These are phyloP conservation scores for Fusarium domesticum DNA, from an alignment of 2,329 filamentous ascomycete genomes.

Conservation along the genomic window DNA sequence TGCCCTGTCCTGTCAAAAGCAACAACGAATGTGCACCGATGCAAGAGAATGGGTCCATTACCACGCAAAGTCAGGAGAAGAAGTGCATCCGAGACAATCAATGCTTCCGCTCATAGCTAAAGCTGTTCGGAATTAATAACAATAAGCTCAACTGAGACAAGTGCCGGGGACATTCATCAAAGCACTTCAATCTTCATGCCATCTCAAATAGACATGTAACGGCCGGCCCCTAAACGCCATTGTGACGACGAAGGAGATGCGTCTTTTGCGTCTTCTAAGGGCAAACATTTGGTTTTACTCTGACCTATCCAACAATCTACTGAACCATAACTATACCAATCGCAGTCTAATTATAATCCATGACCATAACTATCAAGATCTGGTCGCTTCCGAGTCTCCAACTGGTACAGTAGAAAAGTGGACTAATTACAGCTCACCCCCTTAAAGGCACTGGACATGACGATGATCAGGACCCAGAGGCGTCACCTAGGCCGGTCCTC, in stretches of 20 bases:
- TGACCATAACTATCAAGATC: not conserved
- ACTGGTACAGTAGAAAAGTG: not conserved
- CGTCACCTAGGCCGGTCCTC: conserved; percentile 24
- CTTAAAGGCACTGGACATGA: not conserved
- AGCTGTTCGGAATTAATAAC: not conserved
- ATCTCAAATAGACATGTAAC: not conserved
- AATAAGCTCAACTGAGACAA: not conserved
- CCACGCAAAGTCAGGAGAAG: not conserved
- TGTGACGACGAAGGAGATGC: not conserved
- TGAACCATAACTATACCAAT: not conserved
- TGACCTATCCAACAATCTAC: not conserved
- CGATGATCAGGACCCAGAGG: conserved; percentile 15
- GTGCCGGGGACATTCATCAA: not conserved
- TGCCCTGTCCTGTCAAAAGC: not conserved
- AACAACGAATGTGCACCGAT: not conserved
- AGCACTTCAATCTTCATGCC: not conserved
- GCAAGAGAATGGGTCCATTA: not conserved
- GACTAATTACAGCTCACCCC: not conserved
- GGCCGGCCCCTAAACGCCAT: not conserved
- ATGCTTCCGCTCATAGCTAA: not conserved
- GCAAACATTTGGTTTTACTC: not conserved
- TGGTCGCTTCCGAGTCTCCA: not conserved
- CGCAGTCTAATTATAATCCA: not conserved
- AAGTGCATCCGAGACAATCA: not conserved
- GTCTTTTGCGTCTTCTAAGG: too few relatives aligned